Evolutionary conservation across 345 rosid genomes (phyloP).

Genomic region (Noccaea caerulescens): DNA sequence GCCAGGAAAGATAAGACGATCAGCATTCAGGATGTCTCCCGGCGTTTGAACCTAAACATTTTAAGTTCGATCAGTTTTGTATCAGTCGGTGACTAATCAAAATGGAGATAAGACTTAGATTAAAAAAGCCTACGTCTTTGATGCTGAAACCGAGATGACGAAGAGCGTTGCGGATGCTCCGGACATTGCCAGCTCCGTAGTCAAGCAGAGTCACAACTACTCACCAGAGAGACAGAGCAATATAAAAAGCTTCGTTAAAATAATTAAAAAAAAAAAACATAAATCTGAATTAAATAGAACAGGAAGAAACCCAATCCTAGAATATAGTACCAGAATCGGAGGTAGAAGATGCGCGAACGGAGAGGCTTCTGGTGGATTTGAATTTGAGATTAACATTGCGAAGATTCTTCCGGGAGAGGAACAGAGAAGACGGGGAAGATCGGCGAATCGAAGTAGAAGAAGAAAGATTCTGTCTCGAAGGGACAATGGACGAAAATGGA

Average conservation of each 20-base stretch:
- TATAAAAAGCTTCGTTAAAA: not conserved
- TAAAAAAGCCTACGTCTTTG: conserved; percentile 58
- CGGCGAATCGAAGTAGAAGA: conserved; percentile 12
- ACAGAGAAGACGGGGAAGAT: conserved; percentile 44
- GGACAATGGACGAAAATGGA: conserved; percentile 29
- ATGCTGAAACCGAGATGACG: conserved; percentile 71
- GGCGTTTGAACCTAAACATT: conserved; percentile 73
- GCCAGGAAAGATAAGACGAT: conserved; percentile 85
- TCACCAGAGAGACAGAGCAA: conserved; percentile 14
- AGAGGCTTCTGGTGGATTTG: conserved; percentile 50
- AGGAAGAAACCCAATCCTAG: not conserved
- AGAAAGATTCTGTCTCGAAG: conserved; percentile 14
- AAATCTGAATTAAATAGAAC: not conserved
- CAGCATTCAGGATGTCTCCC: conserved; percentile 72
- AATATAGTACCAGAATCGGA: conserved; percentile 60
- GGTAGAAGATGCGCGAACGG: conserved; percentile 61
- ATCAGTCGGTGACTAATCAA: not conserved
- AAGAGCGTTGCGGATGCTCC: conserved; percentile 88
- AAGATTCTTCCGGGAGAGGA: conserved; percentile 32
- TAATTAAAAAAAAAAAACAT: not conserved
- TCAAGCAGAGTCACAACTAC: conserved; percentile 87
- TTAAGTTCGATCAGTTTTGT: conserved; percentile 11
- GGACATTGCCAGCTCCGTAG: conserved; percentile 95
- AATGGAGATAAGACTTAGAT: not conserved
- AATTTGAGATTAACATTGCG: conserved; percentile 45